Base-by-base conservation (phyloP, 495 filamentous ascomycete genomes). In the Aspergillus olivimuriae region DNA sequence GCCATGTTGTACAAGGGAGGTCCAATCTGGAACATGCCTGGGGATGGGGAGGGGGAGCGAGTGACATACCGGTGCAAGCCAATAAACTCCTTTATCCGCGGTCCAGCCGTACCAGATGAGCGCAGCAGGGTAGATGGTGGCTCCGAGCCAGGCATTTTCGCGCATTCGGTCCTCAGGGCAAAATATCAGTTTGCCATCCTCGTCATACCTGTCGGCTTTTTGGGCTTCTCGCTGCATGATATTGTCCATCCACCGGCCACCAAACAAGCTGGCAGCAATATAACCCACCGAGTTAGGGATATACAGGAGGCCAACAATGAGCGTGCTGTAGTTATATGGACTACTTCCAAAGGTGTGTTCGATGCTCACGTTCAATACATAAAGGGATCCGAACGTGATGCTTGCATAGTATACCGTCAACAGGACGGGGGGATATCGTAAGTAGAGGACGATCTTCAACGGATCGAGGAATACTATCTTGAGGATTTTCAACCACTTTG, bases 131-230 rank as follows among this genome's bases (percentile, higher is more conserved):
- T 87, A 94, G 26, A 94, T 42, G 10, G 83, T 61, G 1, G 83
- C 83, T 6, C 84, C 87, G 1, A 94, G 60, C 83, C 81, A 94
- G 2, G 88, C 87, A 51, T 97, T 97, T 50, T 95, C 83, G 14
- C 80, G 69, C 83, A 95, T 87, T 3, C 91, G 78, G 58, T 97
- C 91, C 66, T 95, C 91, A 0, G 91, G 90, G 1, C 75, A 68
- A 58, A 79, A 87, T 14, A 87, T 69, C 28, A 87, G 67, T 40
- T 78, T 80, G 14, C 86, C 85, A 22, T 79, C 66, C 20, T 75
- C 74, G 46, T 90, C 86, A 50, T 82, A 87, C 4, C 86, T 69
- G 16, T 75, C 76, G 0, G 86, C 87, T 47, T 77, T 82, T 18
- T 63, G 66, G 4, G 89, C 89, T 64, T 91, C 84, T 3, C 84